These are phyloP conservation scores for Tricholoma terreum DNA, from an alignment of 768 basidiomycete species.

Conservation along the genomic window DNA sequence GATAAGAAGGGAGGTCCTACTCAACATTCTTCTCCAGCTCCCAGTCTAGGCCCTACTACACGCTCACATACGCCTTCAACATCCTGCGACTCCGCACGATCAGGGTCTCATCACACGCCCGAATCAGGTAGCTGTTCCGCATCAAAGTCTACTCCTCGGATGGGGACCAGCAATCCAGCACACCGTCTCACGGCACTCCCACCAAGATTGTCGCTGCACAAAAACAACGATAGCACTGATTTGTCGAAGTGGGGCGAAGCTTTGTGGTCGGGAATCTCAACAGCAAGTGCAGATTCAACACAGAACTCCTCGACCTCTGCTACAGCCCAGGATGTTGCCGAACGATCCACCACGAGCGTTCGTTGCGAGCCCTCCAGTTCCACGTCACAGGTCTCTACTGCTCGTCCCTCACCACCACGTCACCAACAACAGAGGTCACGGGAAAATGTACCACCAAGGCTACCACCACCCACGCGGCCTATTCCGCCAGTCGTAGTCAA, in stretches of 20 bases:
- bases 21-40: not conserved
- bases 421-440: not conserved
- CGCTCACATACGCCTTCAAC: conserved; percentile 1
- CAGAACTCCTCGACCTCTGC: conserved; percentile 12
- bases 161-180: conserved; percentile 6
- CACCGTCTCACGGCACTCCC: conserved; percentile 35
- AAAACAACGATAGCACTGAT: conserved; percentile 40
- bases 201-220: conserved; percentile 55
- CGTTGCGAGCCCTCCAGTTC: not conserved
- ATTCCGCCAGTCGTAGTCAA: conserved; percentile 29
- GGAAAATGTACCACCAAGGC: conserved; percentile 2
- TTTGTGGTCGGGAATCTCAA: conserved; percentile 50
- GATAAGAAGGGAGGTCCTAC: conserved; percentile 6
- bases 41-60: conserved; percentile 3
- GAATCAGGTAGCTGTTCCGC: not conserved
- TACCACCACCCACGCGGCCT: conserved; percentile 11
- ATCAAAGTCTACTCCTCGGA: conserved; percentile 1
- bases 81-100: conserved; percentile 1
- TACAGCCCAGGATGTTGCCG: conserved; percentile 9
- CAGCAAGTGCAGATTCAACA: conserved; percentile 6
- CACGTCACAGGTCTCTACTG: not conserved
- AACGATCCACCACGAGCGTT: not conserved
- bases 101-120: conserved; percentile 1
- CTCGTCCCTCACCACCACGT: conserved; percentile 1
- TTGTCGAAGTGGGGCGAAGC: conserved; percentile 54